These are phyloP conservation scores for Blastocystis hominis DNA, from an alignment of 352 stramenopile genomes.

Conservation along the genomic window DNA sequence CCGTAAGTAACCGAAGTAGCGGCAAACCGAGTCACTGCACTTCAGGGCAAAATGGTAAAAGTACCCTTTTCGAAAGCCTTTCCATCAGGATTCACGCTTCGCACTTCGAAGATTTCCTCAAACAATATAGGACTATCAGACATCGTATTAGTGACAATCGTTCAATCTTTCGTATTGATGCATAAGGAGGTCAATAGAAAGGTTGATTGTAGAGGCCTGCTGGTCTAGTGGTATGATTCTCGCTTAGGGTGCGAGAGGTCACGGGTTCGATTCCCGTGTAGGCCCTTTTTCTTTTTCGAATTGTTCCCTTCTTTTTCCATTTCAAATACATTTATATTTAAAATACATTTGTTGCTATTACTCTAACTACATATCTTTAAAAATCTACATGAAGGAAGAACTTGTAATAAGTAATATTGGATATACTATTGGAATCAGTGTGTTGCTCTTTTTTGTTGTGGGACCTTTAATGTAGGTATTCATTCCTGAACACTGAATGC, in stretches of 20 bases:
- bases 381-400: not conserved
- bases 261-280: constrained; percentile 30
- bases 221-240: constrained; percentile 21
- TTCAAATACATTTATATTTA: no score
- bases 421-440: not conserved
- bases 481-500: not conserved
- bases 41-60: not conserved
- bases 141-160: not conserved
- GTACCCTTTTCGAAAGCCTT: constrained; percentile 57
- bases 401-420: not conserved
- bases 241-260: constrained; percentile 8
- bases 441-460: not conserved
- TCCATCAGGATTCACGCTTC: constrained; percentile 57
- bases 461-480: not conserved
- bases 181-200: no score
- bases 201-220: not conserved
- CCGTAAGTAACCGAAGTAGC: constrained; percentile 18
- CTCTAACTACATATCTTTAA: no score
- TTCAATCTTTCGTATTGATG: not conserved
- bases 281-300: not conserved
- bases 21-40: constrained; percentile 54
- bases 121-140: constrained; percentile 41
- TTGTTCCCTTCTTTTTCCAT: not conserved
- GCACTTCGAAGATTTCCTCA: constrained; percentile 53
- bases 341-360: no score